Evolutionary conservation across 208 protist genomes (phyloP).

Genomic region (Vickermania spadyakhi): DNA sequence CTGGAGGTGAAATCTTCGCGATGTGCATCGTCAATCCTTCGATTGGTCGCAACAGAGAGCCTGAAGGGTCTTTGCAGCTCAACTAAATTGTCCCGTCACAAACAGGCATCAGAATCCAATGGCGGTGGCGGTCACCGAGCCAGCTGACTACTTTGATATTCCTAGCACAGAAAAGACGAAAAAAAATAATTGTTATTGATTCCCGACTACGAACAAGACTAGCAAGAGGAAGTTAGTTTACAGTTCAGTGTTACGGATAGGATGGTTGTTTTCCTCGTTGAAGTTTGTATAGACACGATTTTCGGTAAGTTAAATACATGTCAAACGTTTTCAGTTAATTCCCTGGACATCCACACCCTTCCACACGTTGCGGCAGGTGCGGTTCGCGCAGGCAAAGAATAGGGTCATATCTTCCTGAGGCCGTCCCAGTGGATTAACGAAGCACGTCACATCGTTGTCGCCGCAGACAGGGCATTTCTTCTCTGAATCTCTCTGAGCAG

Average conservation of each 20-base stretch:
- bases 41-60: neutral
- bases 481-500: conserved; percentile 70
- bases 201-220: no score
- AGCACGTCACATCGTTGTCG: conserved; percentile 68
- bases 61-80: neutral
- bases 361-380: conserved; percentile 74
- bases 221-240: no score
- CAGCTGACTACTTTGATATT: no score
- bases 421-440: conserved; percentile 83
- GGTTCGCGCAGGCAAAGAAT: conserved; percentile 84
- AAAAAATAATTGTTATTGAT: no score
- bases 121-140: no score
- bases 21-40: conserved; percentile 25
- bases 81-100: neutral
- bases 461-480: conserved; percentile 67
- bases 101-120: conserved; percentile 4
- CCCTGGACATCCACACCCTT: conserved; percentile 51
- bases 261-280: no score
- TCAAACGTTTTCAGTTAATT: no score
- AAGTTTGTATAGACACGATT: no score
- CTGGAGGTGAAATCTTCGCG: conserved; percentile 38
- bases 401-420: conserved; percentile 87
- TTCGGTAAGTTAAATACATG: no score
- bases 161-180: no score
- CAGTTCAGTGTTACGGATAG: no score